Conservation (phyloP, 495 filamentous ascomycete genomes). For the Corynascus novoguineensis region DNA sequence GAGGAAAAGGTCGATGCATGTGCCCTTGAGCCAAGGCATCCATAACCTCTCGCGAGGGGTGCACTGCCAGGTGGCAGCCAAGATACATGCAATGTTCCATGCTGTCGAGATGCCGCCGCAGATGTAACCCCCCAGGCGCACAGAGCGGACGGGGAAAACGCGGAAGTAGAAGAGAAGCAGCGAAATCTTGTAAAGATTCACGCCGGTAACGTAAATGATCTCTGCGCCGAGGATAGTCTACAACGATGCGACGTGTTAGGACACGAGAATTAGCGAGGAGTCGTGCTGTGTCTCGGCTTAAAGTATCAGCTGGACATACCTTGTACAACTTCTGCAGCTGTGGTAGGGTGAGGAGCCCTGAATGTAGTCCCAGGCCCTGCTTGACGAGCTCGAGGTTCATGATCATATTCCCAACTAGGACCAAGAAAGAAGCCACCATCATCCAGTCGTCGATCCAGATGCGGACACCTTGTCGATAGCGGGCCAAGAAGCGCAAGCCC, state of each 20-base stretch:
- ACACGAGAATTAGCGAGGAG: background rate
- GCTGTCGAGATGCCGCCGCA: constrained; percentile 7
- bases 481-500: background rate
- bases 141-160: constrained; percentile 8
- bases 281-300: background rate
- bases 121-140: constrained; percentile 10
- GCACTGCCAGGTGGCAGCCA: constrained; percentile 5
- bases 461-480: constrained; percentile 3
- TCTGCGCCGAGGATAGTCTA: constrained; percentile 9
- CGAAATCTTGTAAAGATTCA: constrained; percentile 8
- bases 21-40: constrained; percentile 4
- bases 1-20: constrained; percentile 7
- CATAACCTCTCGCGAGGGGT: constrained; percentile 4
- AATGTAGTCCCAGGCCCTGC: constrained; percentile 3
- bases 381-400: constrained; percentile 6
- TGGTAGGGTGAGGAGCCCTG: background rate
- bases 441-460: constrained; percentile 3
- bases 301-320: background rate
- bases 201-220: constrained; percentile 8
- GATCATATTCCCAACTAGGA: constrained; percentile 6
- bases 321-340: constrained; percentile 2
- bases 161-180: constrained; percentile 10
- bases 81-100: constrained; percentile 7
- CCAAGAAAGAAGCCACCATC: background rate
- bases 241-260: no score